Evolutionary conservation across 495 filamentous ascomycete genomes (phyloP), one percentile per base, ranked within the genome.

Genomic region (Penicillium salamii): DNA sequence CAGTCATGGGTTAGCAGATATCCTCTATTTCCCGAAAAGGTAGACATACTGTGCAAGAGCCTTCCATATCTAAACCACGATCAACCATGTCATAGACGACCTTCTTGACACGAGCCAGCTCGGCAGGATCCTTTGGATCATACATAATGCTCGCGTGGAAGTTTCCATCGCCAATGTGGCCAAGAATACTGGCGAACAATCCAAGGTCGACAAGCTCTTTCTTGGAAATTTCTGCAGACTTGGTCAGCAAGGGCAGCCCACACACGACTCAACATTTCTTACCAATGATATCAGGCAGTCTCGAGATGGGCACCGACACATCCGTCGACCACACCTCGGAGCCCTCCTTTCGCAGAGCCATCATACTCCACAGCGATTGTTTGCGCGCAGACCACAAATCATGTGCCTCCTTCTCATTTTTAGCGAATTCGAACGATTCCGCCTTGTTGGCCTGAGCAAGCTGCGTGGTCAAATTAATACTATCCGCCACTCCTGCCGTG

Each of bases 91-190:
- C 85, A 55, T 91, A 80, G 19, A 95, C 89, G 43, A 88, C 88
- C 29, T 74, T 78, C 61, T 93, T 85, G 2, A 95, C 88, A 35
- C 84, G 83, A 12, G 76, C 81, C 26, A 75, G 71, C 67, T 96
- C 88, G 3, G 68, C 80, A 9, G 79, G 78, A 49, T 89, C 75
- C 14, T 70, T 74, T 23, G 78, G 72, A 58, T 92, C 82, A 59
- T 93, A 96, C 65, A 96, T 82, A 58, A 96, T 90, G 63, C 83
- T 87, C 57, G 89, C 83, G 62, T 96, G 91, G 67, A 96, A 96
- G 65, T 97, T 97, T 7, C 91, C 90, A 64, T 95, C 88, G 4
- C 89, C 89, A 49, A 95, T 83, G 53, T 95, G 89, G 11, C 87
- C 90, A 0, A 97, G 75, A 19, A 92, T 90, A 63, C 83, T 88